Percentiles rank a stretch among this genome's conserved stretches.
phyloP scores from a whole-genome alignment of 2,329 filamentous ascomycete genomes.

The Penicillium vulpinum region DNA sequence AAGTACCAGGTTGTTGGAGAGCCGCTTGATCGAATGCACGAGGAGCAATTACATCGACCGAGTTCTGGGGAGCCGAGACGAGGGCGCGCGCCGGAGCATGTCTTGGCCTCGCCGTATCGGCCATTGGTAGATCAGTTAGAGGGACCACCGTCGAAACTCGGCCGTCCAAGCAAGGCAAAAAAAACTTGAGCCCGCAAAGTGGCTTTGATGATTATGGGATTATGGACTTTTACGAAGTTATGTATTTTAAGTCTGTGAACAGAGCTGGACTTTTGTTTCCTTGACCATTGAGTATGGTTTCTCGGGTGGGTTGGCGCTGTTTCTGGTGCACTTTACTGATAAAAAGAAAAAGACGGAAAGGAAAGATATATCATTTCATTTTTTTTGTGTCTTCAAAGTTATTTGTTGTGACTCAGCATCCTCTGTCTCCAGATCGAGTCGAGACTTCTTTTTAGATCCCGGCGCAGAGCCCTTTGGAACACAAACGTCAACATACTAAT shows the following conservation, averaged over 20 bases:
- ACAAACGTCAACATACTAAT: not conserved
- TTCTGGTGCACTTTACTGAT: not conserved
- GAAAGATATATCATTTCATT: not conserved
- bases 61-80: conserved; percentile 43
- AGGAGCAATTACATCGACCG: conserved; percentile 71
- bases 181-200: conserved; percentile 27
- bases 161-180: conserved; percentile 35
- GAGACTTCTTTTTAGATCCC: not conserved
- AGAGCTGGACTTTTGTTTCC: not conserved
- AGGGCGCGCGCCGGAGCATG: conserved; percentile 49
- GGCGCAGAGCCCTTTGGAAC: not conserved
- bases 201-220: conserved; percentile 12
- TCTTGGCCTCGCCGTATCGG: conserved; percentile 60
- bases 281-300: not conserved
- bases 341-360: not conserved
- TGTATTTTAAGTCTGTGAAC: conserved; percentile 16
- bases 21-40: conserved; percentile 78
- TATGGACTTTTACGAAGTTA: conserved; percentile 21
- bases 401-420: too few species aligned
- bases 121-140: conserved; percentile 57
- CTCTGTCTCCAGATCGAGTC: not conserved
- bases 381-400: not conserved
- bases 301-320: not conserved
- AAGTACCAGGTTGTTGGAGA: conserved; percentile 91
- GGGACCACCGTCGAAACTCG: conserved; percentile 32